Evolutionary conservation across 2,329 filamentous ascomycete species (phyloP), one percentile per base, ranked within the genome.

Genomic region (Xylariaceae sp.): DNA sequence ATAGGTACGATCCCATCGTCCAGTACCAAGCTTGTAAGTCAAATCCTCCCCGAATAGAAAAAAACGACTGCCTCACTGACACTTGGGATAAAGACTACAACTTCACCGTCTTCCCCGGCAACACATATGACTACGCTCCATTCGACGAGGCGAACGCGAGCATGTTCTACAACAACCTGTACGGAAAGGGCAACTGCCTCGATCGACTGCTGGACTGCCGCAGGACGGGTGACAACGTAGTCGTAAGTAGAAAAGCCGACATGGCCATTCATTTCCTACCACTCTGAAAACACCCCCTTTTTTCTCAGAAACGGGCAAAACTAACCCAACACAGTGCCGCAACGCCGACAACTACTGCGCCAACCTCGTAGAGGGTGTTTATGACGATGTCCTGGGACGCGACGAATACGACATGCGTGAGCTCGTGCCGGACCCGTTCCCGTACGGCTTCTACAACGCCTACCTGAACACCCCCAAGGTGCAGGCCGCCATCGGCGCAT

Each of bases 351-450:
- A 71, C 58, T 85, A 83, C 70, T 87, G 84, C 72, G 74, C 72
- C 42, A 61, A 73, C 55, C 74, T 83, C 34, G 81, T 87, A 2
- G 81, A 86, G 63, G 66, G 62, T 13, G 64, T 82, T 13, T 81
- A 80, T 56, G 81, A 83, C 66, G 69, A 71, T n/a, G 77, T 80
- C 62, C 72, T 79, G 0, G 75, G 75, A 1, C 77, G 84, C 44
- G 82, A 86, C 70, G 78, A 83, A 66, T 85, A 86, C 69, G 84
- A 87, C 64, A 77, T 86, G 65, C 78, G 83, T 42, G 79, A 85
- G 61, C 72, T 84, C 4, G 67, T 62, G 0, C 79, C 80, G 0
- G 81, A 85, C 67, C 82, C 82, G 0, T 86, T 86, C 68, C 84
- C 84, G 0, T 80, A 82, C 63, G 66, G 67, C 0, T 83, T 80